Conservation (phyloP, 2,329 filamentous ascomycete genomes). For the Raffaelea ambrosiae region DNA sequence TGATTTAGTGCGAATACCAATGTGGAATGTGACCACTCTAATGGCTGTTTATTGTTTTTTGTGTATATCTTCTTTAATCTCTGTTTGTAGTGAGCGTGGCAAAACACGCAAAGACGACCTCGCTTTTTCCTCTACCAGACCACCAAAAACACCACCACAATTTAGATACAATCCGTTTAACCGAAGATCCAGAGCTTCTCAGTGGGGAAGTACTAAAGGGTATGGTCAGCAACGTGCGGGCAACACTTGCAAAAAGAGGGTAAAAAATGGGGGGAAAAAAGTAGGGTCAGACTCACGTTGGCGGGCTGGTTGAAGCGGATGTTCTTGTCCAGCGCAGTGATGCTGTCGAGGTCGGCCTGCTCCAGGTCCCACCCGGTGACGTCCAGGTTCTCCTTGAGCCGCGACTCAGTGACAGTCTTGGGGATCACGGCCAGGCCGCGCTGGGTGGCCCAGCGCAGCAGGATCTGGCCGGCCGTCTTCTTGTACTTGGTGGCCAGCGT, state of each 20-base stretch:
- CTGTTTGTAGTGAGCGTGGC: too few species aligned
- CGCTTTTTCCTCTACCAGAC: background rate
- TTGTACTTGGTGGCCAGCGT: conserved; percentile 58
- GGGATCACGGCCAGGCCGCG: conserved; percentile 72
- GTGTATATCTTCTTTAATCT: background rate
- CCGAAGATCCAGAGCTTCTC: conserved; percentile 51
- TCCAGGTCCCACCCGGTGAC: conserved; percentile 46
- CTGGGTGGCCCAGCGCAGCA: conserved; percentile 84
- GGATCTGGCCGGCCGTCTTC: conserved; percentile 70
- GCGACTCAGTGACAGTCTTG: conserved; percentile 46
- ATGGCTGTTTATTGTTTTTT: too few species aligned
- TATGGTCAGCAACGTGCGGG: background rate
- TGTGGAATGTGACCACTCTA: too few species aligned
- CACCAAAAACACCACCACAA: too few species aligned
- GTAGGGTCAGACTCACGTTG: conserved; percentile 13
- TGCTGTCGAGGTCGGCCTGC: conserved; percentile 45
- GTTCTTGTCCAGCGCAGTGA: conserved; percentile 42
- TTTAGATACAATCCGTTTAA: conserved; percentile 21
- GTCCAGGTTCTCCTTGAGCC: conserved; percentile 48
- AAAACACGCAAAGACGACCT: background rate
- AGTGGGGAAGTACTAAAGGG: conserved; percentile 44
- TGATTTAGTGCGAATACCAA: too few species aligned
- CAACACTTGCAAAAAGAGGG: too few species aligned
- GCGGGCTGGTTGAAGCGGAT: conserved; percentile 54
- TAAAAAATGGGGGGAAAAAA: background rate